Percentiles rank a stretch among this genome's conserved stretches.
These are phyloP conservation scores for Rachicladosporium sp. DNA, from an alignment of 2,329 filamentous ascomycete species.

Conservation along the genomic window DNA sequence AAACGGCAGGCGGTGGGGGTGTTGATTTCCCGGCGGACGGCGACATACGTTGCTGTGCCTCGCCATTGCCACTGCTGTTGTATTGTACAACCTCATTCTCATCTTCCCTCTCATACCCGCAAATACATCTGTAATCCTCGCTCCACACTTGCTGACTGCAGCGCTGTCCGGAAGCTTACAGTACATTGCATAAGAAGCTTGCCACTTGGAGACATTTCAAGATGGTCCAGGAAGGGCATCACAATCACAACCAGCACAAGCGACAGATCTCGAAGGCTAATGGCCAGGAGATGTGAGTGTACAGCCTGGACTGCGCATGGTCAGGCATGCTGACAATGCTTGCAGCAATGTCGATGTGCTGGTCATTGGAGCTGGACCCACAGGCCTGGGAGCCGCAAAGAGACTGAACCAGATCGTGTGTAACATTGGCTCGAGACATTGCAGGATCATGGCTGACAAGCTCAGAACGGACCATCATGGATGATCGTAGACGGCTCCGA, in stretches of 20 bases:
- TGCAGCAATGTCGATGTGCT: conserved; percentile 85
- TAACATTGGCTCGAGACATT: conserved; percentile 3
- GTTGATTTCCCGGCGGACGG: too few species aligned
- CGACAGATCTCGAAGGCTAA: conserved; percentile 22
- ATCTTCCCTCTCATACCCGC: too few species aligned
- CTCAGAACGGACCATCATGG: conserved; percentile 83
- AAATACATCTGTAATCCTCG: too few species aligned
- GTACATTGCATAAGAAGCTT: too few species aligned
- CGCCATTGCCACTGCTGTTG: too few species aligned
- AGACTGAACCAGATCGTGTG: conserved; percentile 90
- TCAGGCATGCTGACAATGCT: conserved; percentile 1
- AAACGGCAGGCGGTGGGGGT: too few species aligned
- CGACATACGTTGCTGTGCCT: too few species aligned
- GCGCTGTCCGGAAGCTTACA: too few species aligned
- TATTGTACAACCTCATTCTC: too few species aligned
- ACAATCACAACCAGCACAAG: conserved; percentile 13
- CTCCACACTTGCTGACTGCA: too few species aligned
- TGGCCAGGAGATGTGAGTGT: conserved; percentile 21
- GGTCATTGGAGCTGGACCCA: conserved; percentile 94
- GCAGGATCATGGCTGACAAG: conserved; percentile 5
- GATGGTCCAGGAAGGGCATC: too few species aligned
- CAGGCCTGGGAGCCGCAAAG: conserved; percentile 94
- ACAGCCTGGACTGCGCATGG: background rate
- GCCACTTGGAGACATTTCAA: too few species aligned
- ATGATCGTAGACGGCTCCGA: conserved; percentile 87